Base-by-base conservation (phyloP, 305 asterid genomes). In the Galium porrigens region DNA sequence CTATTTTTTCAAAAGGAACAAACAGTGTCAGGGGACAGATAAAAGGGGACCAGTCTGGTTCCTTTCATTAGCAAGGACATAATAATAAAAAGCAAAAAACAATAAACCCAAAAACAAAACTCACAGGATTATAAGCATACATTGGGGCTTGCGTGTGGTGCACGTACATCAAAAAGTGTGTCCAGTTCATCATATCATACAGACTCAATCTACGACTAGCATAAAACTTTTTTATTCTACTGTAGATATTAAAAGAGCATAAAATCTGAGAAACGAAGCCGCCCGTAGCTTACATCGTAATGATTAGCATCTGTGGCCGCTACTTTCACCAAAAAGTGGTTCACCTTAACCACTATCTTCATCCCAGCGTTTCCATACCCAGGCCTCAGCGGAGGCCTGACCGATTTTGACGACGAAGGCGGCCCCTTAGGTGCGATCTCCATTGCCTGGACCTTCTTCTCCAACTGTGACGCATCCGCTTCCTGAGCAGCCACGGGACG, bases 271-370 rank as follows among this genome's bases (percentile, higher is more conserved):
- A 22, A 18, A 10, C 30, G 1, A 48, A 30, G 15, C 1, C 25
- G 49, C 11, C 1, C 0, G 22, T n/a, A 18, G 22, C 95, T 80
- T 68, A 89, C 95, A 41, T 90, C 95, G 6, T 90, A 85, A 39
- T 90, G 97, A 25, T 72, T 62, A 9, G 82, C 73, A 62, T 89
- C 94, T 22, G 77, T 58, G 5, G 80, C 80, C 1, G 82, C 74
- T 1, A 82, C 82, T 0, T 74, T 32, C 7, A 85, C 91, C 1
- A 82, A 67, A 36, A 89, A 89, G 29, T 89, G 95, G 14, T 89
- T 89, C 0, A 94, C 96, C 58, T 52, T 84, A 0, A 89, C 77
- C 0, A 64, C 0, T 5, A 78, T 57, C 34, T 61, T 83, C 15
- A n/a, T 27, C 1, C 96, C 96, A 0, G 3, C 0, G 0, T 30